A percentile compares a stretch with the other conserved stretches of the same genome.
Evolutionary conservation across 148 eudicot genomes (phyloP).

Genomic region (Cornus florida): DNA sequence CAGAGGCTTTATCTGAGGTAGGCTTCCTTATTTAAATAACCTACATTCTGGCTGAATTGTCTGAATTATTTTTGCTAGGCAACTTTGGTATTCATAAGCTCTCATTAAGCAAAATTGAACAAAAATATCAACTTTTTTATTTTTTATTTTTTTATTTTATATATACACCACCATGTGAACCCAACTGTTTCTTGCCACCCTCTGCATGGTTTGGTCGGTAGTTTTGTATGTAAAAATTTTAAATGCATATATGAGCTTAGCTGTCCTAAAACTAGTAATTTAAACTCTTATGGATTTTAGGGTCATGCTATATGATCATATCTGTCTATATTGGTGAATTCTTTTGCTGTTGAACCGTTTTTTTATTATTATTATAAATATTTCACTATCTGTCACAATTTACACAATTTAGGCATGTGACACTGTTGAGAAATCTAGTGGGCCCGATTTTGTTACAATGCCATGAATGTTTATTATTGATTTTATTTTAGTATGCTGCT

Average conservation of each 20-base stretch:
- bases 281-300: neutral
- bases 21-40: too few relatives aligned
- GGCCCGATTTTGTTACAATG: neutral
- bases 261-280: too few relatives aligned
- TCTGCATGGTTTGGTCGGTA: too few relatives aligned
- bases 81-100: neutral
- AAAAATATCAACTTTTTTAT: neutral
- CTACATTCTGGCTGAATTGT: neutral
- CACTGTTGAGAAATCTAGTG: neutral
- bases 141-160: neutral
- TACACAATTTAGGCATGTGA: neutral
- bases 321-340: neutral
- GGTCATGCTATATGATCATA: neutral
- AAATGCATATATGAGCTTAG: too few relatives aligned
- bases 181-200: too few relatives aligned
- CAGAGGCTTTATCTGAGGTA: slow-evolving; percentile 74
- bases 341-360: neutral
- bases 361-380: too few relatives aligned
- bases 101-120: neutral
- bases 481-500: neutral
- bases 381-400: too few relatives aligned
- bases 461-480: neutral
- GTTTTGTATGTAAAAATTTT: too few relatives aligned
- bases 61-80: neutral
- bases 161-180: too few relatives aligned